A percentile compares a stretch with the other conserved stretches of the same genome.
Evolutionary conservation across 306 rosid species (phyloP).

Genomic region (Dicorynia guianensis): DNA sequence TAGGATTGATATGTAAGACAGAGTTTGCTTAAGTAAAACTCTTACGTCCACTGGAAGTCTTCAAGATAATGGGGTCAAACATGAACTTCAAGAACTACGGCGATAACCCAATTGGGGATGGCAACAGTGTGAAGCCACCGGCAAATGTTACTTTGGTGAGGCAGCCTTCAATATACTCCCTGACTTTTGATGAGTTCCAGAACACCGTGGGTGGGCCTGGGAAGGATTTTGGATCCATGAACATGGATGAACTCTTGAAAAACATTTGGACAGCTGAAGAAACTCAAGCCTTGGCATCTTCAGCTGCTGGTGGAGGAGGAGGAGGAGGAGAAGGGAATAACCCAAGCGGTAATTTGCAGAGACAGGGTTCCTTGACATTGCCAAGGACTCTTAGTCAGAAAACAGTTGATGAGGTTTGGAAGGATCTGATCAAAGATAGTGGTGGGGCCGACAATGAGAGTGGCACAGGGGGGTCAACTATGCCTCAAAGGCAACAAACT

Average conservation of each 20-base stretch:
- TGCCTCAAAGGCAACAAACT: conserved; percentile 81
- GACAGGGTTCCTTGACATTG: conserved; percentile 87
- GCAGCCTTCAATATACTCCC: conserved; percentile 79
- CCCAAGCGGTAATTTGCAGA: conserved; percentile 67
- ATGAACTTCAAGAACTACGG: conserved; percentile 73
- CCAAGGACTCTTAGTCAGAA: conserved; percentile 93
- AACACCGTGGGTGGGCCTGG: conserved; percentile 76
- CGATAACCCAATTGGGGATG: conserved; percentile 56
- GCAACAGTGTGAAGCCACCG: conserved; percentile 47
- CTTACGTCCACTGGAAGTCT: conserved; percentile 43
- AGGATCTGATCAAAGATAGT: conserved; percentile 64
- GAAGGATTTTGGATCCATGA: conserved; percentile 96
- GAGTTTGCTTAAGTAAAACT: conserved; percentile 48
- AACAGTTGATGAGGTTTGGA: conserved; percentile 97
- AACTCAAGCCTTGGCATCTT: conserved; percentile 61
- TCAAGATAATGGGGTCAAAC: conserved; percentile 58
- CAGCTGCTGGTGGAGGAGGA: conserved; percentile 45
- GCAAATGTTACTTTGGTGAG: conserved; percentile 56
- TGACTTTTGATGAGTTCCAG: conserved; percentile 93
- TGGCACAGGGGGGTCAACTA: conserved; percentile 38
- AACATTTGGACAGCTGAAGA: conserved; percentile 95
- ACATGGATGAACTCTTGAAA: conserved; percentile 96
- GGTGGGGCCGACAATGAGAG: conserved; percentile 42
- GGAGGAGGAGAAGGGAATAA: conserved; percentile 42
- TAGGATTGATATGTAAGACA: conserved; percentile 50